Evolutionary conservation across 306 rosid genomes (phyloP).

Genomic region (Vigna mungo): DNA sequence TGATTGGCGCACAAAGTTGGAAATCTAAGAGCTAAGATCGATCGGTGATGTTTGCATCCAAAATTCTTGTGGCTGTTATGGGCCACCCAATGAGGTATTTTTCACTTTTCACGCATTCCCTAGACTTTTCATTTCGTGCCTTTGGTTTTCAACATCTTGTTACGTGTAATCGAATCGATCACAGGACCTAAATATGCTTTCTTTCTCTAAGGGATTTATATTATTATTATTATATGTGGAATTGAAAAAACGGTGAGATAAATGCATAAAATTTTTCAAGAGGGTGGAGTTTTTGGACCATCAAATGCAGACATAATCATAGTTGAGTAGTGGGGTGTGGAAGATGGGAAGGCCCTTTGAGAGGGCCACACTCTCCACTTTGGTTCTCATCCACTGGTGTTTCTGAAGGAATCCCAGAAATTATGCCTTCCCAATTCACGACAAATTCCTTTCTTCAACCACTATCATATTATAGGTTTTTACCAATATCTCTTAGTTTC

Average conservation of each 20-base stretch:
- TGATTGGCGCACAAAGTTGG: conserved; percentile 39
- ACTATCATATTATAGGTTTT: background rate
- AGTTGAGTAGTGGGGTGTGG: conserved; percentile 41
- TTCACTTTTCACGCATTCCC: conserved; percentile 46
- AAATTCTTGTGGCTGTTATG: conserved; percentile 42
- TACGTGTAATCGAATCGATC: conserved; percentile 45
- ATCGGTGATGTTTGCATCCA: background rate
- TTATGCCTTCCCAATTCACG: conserved; percentile 45
- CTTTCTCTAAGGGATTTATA: background rate
- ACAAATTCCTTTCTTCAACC: conserved; percentile 33
- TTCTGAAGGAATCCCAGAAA: conserved; percentile 51
- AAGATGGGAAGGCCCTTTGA: conserved; percentile 34
- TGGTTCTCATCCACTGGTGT: conserved; percentile 42
- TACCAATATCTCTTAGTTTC: conserved; percentile 28
- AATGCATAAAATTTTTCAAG: background rate
- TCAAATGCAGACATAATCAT: conserved; percentile 46
- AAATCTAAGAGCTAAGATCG: conserved; percentile 9
- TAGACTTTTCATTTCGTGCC: conserved; percentile 37
- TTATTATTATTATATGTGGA: background rate
- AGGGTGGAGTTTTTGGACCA: conserved; percentile 45
- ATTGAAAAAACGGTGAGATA: background rate
- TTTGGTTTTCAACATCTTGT: conserved; percentile 20
- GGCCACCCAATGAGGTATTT: conserved; percentile 41
- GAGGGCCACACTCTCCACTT: conserved; percentile 53
- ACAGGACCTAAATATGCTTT: conserved; percentile 20